phyloP scores from a whole-genome alignment of 306 rosid genomes.

The Quercus rubra region DNA sequence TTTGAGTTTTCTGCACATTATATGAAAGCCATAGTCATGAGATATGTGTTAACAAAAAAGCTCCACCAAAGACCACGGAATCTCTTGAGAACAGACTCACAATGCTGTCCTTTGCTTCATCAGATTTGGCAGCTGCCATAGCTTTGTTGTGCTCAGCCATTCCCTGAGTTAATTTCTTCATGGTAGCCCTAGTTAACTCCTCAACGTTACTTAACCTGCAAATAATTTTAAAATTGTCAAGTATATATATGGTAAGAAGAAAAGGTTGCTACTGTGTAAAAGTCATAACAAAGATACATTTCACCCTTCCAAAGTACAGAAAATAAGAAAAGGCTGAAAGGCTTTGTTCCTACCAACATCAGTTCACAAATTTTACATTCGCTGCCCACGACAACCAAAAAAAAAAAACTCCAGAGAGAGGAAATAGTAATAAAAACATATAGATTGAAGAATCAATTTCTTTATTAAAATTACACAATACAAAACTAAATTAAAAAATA shows the following conservation, averaged over 20 bases:
- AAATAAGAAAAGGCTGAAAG: neutral
- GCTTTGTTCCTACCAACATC: too few relatives aligned
- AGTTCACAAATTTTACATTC: neutral
- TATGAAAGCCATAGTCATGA: slow-evolving; percentile 10
- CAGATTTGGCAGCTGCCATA: slow-evolving; percentile 91
- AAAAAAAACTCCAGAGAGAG: neutral
- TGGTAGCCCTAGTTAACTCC: slow-evolving; percentile 88
- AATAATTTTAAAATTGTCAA: neutral
- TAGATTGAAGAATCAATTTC: neutral
- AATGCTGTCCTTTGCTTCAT: slow-evolving; percentile 79
- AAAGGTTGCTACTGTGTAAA: too few relatives aligned
- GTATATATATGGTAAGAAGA: neutral
- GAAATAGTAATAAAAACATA: neutral
- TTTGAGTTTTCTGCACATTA: slow-evolving; percentile 73
- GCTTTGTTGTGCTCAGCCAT: slow-evolving; percentile 92
- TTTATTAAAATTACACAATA: neutral
- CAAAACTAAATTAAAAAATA: neutral
- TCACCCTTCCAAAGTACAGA: neutral
- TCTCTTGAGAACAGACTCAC: slow-evolving; percentile 47
- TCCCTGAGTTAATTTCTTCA: slow-evolving; percentile 96
- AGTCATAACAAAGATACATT: neutral
- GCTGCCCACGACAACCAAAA: neutral
- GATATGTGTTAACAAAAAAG: neutral
- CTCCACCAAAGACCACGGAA: slow-evolving; percentile 8
- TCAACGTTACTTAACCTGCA: slow-evolving; percentile 76